Percentiles rank a stretch among this genome's conserved stretches.
These are phyloP conservation scores for Geotrichum candidum DNA, from an alignment of 1,139 yeast genomes.

Conservation along the genomic window DNA sequence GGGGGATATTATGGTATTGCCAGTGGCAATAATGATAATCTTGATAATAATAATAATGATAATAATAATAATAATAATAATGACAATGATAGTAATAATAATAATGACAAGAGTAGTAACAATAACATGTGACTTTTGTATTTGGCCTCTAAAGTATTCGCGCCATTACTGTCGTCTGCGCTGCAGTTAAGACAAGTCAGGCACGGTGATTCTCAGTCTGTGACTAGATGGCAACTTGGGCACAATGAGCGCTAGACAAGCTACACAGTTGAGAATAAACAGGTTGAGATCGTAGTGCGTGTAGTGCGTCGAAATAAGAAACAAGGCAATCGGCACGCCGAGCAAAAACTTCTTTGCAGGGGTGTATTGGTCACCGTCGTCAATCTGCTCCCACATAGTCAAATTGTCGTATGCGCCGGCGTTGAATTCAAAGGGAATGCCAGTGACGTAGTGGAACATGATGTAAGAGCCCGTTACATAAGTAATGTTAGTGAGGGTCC, in stretches of 20 bases:
- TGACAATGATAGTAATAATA: too few species aligned
- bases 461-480: constrained; percentile 88
- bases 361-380: constrained; percentile 93
- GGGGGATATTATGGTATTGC: neutral
- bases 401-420: constrained; percentile 93
- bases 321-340: constrained; percentile 83
- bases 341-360: constrained; percentile 91
- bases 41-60: neutral
- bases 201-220: constrained; percentile 36
- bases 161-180: neutral
- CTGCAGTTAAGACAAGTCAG: constrained; percentile 21
- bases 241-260: constrained; percentile 75
- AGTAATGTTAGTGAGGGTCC: constrained; percentile 90
- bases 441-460: constrained; percentile 95
- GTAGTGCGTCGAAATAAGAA: constrained; percentile 84
- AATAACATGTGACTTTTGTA: neutral
- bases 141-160: neutral
- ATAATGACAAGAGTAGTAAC: neutral
- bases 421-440: constrained; percentile 94
- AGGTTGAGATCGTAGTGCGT: constrained; percentile 75
- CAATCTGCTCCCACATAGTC: constrained; percentile 99
- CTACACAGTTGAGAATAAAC: constrained; percentile 70
- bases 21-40: neutral
- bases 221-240: constrained; percentile 72
- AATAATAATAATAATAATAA: neutral